Evolutionary conservation across 805 yeast species (phyloP), one percentile per base, ranked within the genome.

Genomic region (Kluyveromyces nonfermentans): DNA sequence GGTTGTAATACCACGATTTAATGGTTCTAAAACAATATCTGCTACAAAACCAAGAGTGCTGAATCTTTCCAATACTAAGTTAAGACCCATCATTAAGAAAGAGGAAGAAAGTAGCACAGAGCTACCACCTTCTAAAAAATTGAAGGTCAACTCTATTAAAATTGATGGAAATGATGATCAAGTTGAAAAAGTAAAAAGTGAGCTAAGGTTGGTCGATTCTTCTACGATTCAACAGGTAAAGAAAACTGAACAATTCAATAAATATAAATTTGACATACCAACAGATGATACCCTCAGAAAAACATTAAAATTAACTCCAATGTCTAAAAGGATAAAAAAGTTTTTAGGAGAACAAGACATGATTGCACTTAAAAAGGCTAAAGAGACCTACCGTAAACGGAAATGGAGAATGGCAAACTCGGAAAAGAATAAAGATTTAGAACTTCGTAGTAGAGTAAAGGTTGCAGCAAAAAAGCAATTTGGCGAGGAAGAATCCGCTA

Each of bases 381-480:
- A 60, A 21, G 56, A 55, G 35, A 61, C 54, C 17, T 65, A 60
- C 46, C 52, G 65, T 15, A 62, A 62, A 37, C 50, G 65, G 40
- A 61, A 56, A 41, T 62, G 67, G 67, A 56, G 67, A 44, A 57
- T 50, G 21, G 80, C 77, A 21, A 87, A 90, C 57, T 74, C 76
- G 7, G 82, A 82, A 47, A 72, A 93, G 50, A 89, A 89, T 62
- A 82, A 85, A 65, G 96, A 88, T 60, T 82, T 86, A 54, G 97
- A 90, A 57, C 68, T 90, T 43, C 72, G 95, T 42, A 77, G 85
- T 0, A 70, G 97, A 44, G 80, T 90, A 17, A 72, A 75, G 50
- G 82, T 81, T 50, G 70, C 93, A 34, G 96, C 97, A 0, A 69
- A 66, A 33, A 65, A 63, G 16, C 64, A 82, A 51, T 88, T 77